These are phyloP conservation scores for Trichophyton mentagrophytes DNA, from an alignment of 2,329 filamentous ascomycete genomes.

Conservation along the genomic window DNA sequence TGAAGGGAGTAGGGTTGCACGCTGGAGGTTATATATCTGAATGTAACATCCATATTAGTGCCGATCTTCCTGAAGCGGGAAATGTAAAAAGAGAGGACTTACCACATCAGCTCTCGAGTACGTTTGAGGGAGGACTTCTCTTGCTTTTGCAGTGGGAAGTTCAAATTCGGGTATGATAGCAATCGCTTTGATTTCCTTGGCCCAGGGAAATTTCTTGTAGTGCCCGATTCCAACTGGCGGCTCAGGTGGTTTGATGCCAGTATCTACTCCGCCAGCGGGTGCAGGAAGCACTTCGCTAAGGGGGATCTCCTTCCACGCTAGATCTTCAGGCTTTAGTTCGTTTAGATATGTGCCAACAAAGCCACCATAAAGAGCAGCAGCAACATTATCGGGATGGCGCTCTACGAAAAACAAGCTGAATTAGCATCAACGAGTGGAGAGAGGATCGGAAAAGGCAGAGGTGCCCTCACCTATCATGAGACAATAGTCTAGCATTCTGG, in stretches of 20 bases:
- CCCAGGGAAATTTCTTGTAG: constrained; percentile 92
- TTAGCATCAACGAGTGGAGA: constrained; percentile 1
- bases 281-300: constrained; percentile 84
- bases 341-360: constrained; percentile 96
- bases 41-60: background rate
- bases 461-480: constrained; percentile 68
- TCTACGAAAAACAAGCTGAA: constrained; percentile 29
- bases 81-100: constrained; percentile 24
- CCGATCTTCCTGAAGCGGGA: background rate
- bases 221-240: constrained; percentile 90
- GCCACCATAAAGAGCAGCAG: constrained; percentile 85
- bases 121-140: constrained; percentile 65
- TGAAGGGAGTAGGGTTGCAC: constrained; percentile 79
- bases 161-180: constrained; percentile 94
- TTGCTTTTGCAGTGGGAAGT: constrained; percentile 83
- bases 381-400: constrained; percentile 86
- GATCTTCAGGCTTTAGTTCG: constrained; percentile 77
- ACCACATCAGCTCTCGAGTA: constrained; percentile 78
- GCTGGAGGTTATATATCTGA: constrained; percentile 73
- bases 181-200: constrained; percentile 87
- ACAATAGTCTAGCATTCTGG: constrained; percentile 85
- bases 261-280: constrained; percentile 82
- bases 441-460: background rate
- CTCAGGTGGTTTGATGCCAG: constrained; percentile 69
- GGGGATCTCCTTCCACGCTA: constrained; percentile 83